Base-by-base conservation (phyloP, 768 basidiomycete species). In the Hericium rajendrae region DNA sequence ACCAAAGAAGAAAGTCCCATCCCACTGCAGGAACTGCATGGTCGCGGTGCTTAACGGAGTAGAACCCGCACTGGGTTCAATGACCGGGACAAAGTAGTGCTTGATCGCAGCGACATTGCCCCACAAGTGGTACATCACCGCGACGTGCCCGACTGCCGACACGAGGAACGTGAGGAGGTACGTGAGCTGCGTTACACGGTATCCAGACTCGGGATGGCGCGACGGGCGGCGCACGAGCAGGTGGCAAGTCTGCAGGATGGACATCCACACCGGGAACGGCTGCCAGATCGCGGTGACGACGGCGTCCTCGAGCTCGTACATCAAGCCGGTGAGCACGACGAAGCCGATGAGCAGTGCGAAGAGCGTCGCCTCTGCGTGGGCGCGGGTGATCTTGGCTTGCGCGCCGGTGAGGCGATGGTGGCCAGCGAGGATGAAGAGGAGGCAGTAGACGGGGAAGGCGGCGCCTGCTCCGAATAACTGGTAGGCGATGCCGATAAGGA, bases 191-290 rank as follows among this genome's bases (percentile, higher is more conserved):
- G 61, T 60, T 2, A 56, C 58, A 41, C 53, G 49, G 54, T 61
- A 61, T 24, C 61, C 61, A 11, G 59, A 60, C 5, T 58, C 57
- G 20, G 54, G 1, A 39, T 53, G 46, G 13, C 51, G 53, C 16
- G 56, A 55, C 9, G 61, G 56, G 22, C 55, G 61, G 12, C 60
- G 60, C 40, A 62, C 38, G 28, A 62, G 61, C 48, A 60, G 56
- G 43, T 61, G 61, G 16, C 24, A 48, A 8, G 18, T 5, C 43
- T 55, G 48, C 6, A 54, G 53, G 22, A 51, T 4, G 53, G 48
- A 57, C 60, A 62, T 62, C 54, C 39, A 58, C 9, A 37, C 2
- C 0, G 61, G 61, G 38, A 62, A 62, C 18, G 61, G 22, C 5
- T 60, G 60, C 61, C 61, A 62, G 22, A 57, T 39, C 5, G 52